Evolutionary conservation across 495 filamentous ascomycete species (phyloP).

Genomic region (Glarea lozoyensis): DNA sequence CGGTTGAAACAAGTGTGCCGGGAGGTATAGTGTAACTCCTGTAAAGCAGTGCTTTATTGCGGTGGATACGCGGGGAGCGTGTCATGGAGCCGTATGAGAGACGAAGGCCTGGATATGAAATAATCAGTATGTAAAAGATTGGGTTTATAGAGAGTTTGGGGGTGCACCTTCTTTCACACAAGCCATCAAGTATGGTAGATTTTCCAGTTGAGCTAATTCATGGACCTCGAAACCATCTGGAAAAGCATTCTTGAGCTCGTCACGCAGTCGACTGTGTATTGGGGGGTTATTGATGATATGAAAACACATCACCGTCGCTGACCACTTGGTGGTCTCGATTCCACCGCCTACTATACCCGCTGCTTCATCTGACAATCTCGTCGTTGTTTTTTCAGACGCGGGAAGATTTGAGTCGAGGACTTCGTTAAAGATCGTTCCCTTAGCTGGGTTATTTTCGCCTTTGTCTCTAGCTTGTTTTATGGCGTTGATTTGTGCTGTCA

Average conservation of each 20-base stretch:
- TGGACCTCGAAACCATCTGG: slow-evolving; percentile 10
- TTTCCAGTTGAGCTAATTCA: slow-evolving; percentile 18
- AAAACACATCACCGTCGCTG: slow-evolving; percentile 13
- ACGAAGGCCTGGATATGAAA: slow-evolving; percentile 19
- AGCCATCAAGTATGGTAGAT: slow-evolving; percentile 37
- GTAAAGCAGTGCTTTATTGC: slow-evolving; percentile 21
- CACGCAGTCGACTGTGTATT: slow-evolving; percentile 22
- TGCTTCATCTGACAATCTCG: slow-evolving; percentile 24
- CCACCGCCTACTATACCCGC: slow-evolving; percentile 18
- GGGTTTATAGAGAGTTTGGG: background rate
- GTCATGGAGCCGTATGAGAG: slow-evolving; percentile 29
- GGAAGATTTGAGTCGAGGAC: slow-evolving; percentile 14
- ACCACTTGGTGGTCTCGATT: slow-evolving; percentile 9
- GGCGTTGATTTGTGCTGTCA: slow-evolving; percentile 1
- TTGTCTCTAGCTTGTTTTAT: background rate
- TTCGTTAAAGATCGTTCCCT: slow-evolving; percentile 12
- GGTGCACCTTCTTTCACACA: slow-evolving; percentile 32
- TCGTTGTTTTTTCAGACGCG: slow-evolving; percentile 21
- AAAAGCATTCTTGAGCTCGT: slow-evolving; percentile 19
- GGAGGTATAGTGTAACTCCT: slow-evolving; percentile 22
- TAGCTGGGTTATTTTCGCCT: background rate
- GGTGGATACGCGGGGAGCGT: slow-evolving; percentile 23
- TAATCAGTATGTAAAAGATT: background rate
- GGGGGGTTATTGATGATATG: slow-evolving; percentile 23
- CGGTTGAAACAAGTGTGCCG: slow-evolving; percentile 33